phyloP scores from a whole-genome alignment of 139 green algal species.

The Chlorella sp. region DNA sequence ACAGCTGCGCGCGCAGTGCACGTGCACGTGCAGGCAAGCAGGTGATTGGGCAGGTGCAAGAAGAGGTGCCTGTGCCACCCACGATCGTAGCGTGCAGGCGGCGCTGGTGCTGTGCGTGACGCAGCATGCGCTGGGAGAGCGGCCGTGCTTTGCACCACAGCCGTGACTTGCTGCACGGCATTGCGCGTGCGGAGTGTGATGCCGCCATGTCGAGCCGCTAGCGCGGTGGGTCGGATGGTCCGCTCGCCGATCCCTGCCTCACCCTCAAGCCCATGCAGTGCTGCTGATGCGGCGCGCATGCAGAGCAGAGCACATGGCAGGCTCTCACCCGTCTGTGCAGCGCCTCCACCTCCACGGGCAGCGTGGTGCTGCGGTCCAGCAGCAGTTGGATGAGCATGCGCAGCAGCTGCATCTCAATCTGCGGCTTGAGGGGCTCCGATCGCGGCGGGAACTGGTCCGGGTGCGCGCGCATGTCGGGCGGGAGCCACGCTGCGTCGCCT shows the following conservation, averaged over 20 bases:
- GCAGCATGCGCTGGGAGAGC: too few species aligned
- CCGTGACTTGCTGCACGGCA: too few species aligned
- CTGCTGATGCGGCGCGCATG: not conserved
- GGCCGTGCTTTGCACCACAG: too few species aligned
- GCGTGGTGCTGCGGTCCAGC: conserved; percentile 18
- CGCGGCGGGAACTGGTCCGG: conserved; percentile 1
- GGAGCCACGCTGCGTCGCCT: too few species aligned
- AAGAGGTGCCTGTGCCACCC: too few species aligned
- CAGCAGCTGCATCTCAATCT: not conserved
- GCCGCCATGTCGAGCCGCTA: not conserved
- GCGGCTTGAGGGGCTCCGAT: not conserved
- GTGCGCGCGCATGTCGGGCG: not conserved
- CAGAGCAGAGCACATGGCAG: too few species aligned
- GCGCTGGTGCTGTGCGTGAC: too few species aligned
- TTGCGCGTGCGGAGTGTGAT: too few species aligned
- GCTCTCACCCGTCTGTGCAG: conserved; percentile 30
- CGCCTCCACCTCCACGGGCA: conserved; percentile 23
- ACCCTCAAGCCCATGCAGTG: not conserved
- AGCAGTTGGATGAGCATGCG: conserved; percentile 8
- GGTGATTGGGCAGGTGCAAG: too few species aligned
- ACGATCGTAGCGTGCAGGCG: too few species aligned
- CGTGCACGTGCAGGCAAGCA: not conserved
- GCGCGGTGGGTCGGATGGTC: not conserved
- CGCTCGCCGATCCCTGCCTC: not conserved
- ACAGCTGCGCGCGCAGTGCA: too few species aligned